Conservation (phyloP, 768 basidiomycete species). For the Tricholoma hemisulphureum region DNA sequence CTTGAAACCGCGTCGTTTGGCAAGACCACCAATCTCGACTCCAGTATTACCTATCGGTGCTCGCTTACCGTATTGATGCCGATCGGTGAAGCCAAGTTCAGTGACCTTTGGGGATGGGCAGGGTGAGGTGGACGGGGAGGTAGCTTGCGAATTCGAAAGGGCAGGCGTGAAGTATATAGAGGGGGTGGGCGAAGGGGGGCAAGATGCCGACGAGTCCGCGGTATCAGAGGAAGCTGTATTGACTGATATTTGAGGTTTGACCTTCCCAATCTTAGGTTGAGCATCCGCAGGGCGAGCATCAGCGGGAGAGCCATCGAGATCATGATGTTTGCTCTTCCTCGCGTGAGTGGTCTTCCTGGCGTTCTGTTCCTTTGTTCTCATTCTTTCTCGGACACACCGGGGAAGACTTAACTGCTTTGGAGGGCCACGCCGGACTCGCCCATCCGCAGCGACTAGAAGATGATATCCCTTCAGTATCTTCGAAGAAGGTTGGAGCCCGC, state of each 20-base stretch:
- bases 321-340: conserved; percentile 1
- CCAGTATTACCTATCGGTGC: conserved; percentile 1
- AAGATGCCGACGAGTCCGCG: not conserved
- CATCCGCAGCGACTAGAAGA: not conserved
- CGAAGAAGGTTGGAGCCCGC: not conserved
- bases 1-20: conserved; percentile 31
- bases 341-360: not conserved
- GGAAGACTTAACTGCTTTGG: not conserved
- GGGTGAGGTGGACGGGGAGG: not conserved
- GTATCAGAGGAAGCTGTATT: not conserved
- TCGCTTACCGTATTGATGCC: not conserved
- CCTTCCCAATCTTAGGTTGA: not conserved
- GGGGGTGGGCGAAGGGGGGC: not conserved
- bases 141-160: not conserved
- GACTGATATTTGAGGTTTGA: not conserved
- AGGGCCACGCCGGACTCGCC: not conserved
- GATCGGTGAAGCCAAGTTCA: not conserved
- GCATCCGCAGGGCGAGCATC: not conserved
- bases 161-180: not conserved
- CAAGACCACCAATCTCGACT: conserved; percentile 23
- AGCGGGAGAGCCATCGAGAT: not conserved
- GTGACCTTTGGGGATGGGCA: conserved; percentile 3
- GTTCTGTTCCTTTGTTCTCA: not conserved
- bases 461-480: not conserved
- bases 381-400: not conserved